These are phyloP conservation scores for Epichloe hybrida DNA, from an alignment of 2,329 filamentous ascomycete genomes.

Conservation along the genomic window DNA sequence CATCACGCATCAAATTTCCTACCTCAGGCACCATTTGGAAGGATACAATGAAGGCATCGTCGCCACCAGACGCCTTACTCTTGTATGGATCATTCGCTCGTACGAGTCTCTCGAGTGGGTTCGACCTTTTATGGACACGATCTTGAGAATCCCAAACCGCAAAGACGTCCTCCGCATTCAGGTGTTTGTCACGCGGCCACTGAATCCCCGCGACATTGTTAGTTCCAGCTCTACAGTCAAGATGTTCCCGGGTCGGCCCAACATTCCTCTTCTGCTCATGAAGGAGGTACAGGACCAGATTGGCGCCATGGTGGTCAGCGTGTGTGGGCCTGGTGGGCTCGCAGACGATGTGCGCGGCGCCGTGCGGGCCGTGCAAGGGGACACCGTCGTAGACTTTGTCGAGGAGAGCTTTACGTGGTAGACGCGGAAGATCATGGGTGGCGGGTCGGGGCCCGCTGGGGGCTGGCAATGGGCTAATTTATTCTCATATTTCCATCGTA, in stretches of 20 bases:
- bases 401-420: constrained; percentile 65
- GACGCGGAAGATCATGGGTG: constrained; percentile 5
- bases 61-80: constrained; percentile 66
- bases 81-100: constrained; percentile 88
- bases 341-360: constrained; percentile 63
- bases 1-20: constrained; percentile 89
- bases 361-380: constrained; percentile 48
- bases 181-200: constrained; percentile 80
- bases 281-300: constrained; percentile 72
- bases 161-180: constrained; percentile 75
- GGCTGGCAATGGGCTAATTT: neutral
- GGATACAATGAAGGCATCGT: constrained; percentile 58
- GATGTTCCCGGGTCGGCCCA: constrained; percentile 83
- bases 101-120: constrained; percentile 89
- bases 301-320: constrained; percentile 78
- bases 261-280: constrained; percentile 63
- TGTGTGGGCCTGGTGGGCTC: constrained; percentile 62
- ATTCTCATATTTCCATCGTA: neutral
- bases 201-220: constrained; percentile 67
- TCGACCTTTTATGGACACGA: constrained; percentile 63
- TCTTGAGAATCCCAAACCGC: constrained; percentile 67
- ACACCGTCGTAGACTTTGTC: constrained; percentile 56
- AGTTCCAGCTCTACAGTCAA: constrained; percentile 69
- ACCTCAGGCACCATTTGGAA: constrained; percentile 62
- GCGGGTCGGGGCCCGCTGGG: too few relatives aligned